These are phyloP conservation scores for Paramecium pentaurelia DNA, from an alignment of 73 alveolate species.

Conservation along the genomic window DNA sequence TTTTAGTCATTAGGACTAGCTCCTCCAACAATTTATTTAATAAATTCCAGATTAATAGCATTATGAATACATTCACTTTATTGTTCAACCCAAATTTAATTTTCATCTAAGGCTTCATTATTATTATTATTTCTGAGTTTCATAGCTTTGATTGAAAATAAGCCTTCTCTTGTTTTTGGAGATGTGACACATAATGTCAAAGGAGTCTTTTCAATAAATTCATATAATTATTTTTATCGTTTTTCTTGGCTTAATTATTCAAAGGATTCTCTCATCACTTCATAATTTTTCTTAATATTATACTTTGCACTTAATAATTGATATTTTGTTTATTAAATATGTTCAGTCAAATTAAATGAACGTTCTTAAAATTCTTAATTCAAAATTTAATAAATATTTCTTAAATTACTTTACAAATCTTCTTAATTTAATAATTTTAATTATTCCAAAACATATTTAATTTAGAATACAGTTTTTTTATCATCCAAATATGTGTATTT, in stretches of 20 bases:
- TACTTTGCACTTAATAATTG: slow-evolving; percentile 37
- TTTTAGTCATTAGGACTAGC: slow-evolving; percentile 47
- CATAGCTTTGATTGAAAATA: slow-evolving; percentile 24
- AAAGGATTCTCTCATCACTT: slow-evolving; percentile 15
- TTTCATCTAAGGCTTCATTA: neutral
- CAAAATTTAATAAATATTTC: neutral
- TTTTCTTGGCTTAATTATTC: slow-evolving; percentile 40
- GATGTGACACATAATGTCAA: slow-evolving; percentile 44
- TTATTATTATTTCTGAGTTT: neutral
- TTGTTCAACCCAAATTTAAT: slow-evolving; percentile 10
- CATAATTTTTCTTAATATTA: slow-evolving; percentile 31
- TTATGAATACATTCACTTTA: slow-evolving; percentile 43
- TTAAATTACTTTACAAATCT: slow-evolving; percentile 3
- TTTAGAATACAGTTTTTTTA: neutral
- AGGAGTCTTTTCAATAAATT: slow-evolving; percentile 40
- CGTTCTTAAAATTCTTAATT: slow-evolving; percentile 2
- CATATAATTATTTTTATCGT: slow-evolving; percentile 50
- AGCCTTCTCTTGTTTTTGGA: slow-evolving; percentile 49
- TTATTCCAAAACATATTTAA: neutral
- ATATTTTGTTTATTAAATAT: neutral
- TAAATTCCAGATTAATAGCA: slow-evolving; percentile 49
- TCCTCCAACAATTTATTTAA: slow-evolving; percentile 35
- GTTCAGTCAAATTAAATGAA: neutral
- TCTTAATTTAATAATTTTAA: neutral
- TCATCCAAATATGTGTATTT: neutral